A percentile compares a stretch with the other conserved stretches of the same genome.
Conservation (phyloP, 352 stramenopile species). For the Pythium apleroticum region DNA sequence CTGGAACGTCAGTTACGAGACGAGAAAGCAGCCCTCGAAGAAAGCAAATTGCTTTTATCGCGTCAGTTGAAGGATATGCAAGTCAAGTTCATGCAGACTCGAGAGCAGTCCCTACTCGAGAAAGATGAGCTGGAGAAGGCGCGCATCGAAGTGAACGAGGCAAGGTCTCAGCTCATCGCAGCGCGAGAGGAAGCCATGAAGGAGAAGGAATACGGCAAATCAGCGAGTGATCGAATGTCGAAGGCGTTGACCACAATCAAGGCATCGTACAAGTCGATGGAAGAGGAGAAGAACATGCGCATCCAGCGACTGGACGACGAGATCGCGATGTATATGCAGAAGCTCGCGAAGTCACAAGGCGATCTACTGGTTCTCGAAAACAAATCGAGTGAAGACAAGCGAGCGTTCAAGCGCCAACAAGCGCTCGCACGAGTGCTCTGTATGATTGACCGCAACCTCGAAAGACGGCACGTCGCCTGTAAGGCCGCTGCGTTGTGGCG, state of each 20-base stretch:
- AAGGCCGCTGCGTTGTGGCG: conserved; percentile 36
- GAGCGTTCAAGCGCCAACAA: conserved; percentile 33
- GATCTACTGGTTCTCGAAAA: conserved; percentile 58
- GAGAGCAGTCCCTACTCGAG: conserved; percentile 60
- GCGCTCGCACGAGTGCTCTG: conserved; percentile 28
- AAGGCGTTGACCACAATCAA: conserved; percentile 62
- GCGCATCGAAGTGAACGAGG: conserved; percentile 45
- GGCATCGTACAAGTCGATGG: conserved; percentile 51
- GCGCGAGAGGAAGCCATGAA: conserved; percentile 54
- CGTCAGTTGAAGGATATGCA: conserved; percentile 64
- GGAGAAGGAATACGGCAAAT: conserved; percentile 55
- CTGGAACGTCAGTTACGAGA: conserved; percentile 39
- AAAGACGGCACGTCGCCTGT: conserved; percentile 19
- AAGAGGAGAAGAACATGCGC: conserved; percentile 60
- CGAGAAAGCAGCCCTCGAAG: conserved; percentile 44
- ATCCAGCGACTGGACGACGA: conserved; percentile 57
- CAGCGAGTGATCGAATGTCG: conserved; percentile 52
- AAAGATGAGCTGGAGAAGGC: conserved; percentile 66
- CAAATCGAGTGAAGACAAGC: conserved; percentile 39
- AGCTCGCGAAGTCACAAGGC: conserved; percentile 54
- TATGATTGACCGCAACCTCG: conserved; percentile 25
- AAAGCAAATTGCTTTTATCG: conserved; percentile 48
- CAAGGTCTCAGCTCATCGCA: conserved; percentile 40
- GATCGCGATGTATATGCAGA: conserved; percentile 45
- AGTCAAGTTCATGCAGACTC: conserved; percentile 48